phyloP scores from a whole-genome alignment of 257 asterid genomes.

The Ophiorrhiza pumila region DNA sequence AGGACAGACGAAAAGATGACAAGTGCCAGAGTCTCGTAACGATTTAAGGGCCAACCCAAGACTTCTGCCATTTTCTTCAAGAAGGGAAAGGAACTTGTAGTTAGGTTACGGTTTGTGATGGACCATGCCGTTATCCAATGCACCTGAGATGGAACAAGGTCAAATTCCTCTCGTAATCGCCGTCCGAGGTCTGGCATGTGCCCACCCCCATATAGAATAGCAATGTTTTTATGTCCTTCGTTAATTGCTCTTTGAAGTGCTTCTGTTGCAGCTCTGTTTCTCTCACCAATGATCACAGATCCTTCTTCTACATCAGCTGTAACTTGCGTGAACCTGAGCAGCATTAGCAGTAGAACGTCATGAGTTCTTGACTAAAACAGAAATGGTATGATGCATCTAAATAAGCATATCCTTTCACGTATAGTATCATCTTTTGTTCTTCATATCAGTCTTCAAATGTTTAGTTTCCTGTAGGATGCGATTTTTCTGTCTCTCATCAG shows the following conservation, averaged over 20 bases:
- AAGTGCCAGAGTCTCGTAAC: slow-evolving; percentile 85
- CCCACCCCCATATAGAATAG: slow-evolving; percentile 90
- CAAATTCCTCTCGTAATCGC: slow-evolving; percentile 69
- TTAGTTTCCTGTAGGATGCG: background rate
- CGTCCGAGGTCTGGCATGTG: slow-evolving; percentile 99
- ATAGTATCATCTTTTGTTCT: background rate
- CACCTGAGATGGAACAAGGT: slow-evolving; percentile 71
- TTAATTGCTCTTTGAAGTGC: slow-evolving; percentile 62
- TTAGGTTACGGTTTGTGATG: slow-evolving; percentile 45
- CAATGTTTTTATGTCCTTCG: slow-evolving; percentile 73
- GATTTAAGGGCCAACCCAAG: slow-evolving; percentile 76
- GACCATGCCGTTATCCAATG: slow-evolving; percentile 99
- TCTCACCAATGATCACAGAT: slow-evolving; percentile 91
- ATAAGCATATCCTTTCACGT: background rate
- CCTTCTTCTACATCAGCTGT: slow-evolving; percentile 82
- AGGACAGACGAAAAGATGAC: slow-evolving; percentile 81
- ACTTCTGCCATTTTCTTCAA: slow-evolving; percentile 52
- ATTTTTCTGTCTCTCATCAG: background rate
- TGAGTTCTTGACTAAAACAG: background rate
- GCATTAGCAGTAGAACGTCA: background rate
- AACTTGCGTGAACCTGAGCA: slow-evolving; percentile 59
- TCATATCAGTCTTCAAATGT: background rate
- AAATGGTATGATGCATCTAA: background rate
- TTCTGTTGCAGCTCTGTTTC: slow-evolving; percentile 77
- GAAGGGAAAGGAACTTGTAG: slow-evolving; percentile 53